phyloP scores from a whole-genome alignment of 164 flowering plant species.

The Amborella trichopoda region DNA sequence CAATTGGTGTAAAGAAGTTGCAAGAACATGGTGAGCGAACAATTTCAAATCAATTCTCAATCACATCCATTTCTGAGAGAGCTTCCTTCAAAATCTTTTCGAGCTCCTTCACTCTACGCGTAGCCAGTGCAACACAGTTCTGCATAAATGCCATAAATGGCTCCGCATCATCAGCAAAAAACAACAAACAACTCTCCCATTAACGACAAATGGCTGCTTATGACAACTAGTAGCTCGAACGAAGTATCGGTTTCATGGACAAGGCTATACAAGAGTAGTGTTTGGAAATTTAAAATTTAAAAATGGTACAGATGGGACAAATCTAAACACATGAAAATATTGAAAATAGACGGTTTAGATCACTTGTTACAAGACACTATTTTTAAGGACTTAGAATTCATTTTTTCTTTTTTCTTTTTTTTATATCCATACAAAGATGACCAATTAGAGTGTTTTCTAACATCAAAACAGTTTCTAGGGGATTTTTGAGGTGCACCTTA shows the following conservation, averaged over 20 bases:
- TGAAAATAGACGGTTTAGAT: not conserved
- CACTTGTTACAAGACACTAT: not conserved
- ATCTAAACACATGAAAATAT: not conserved
- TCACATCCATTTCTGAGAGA: conserved; percentile 60
- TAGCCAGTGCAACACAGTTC: conserved; percentile 65
- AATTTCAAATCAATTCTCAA: conserved; percentile 22
- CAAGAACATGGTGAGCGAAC: too few species aligned
- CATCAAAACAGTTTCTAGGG: too few species aligned
- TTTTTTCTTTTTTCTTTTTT: not conserved
- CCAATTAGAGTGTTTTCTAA: not conserved
- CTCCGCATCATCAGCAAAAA: conserved; percentile 1
- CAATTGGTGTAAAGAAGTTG: too few species aligned
- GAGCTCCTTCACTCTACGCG: conserved; percentile 60
- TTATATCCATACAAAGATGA: not conserved
- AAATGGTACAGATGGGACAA: not conserved
- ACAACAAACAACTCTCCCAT: not conserved
- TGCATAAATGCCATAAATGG: conserved; percentile 29
- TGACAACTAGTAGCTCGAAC: not conserved
- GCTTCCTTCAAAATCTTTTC: conserved; percentile 46
- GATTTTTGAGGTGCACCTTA: too few species aligned
- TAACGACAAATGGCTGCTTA: not conserved
- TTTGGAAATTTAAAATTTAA: too few species aligned
- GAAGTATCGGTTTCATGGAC: not conserved
- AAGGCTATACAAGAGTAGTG: not conserved
- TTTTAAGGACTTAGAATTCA: not conserved